Evolutionary conservation across 176 grass and related monocot genomes (phyloP), one percentile per base, ranked within the genome.

Genomic region (Phragmites australis): DNA sequence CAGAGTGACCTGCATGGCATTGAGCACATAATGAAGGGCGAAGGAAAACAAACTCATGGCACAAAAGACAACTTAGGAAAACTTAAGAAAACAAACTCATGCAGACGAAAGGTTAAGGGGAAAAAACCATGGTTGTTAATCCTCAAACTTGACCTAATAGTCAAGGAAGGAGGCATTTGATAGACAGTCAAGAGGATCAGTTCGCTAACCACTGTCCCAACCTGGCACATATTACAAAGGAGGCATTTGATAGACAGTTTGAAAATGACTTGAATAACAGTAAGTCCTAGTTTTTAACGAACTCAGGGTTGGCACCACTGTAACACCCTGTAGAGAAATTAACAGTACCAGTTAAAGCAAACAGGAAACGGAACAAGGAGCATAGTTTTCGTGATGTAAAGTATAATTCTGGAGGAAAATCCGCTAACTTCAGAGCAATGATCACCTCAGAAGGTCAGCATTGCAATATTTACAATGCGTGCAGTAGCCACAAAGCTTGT

Each of bases 391-490:
- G 12, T 23, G 6, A 34, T 46, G 26, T 23, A 46, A 45, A 64
- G 49, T 37, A n/a, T 29, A 19, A 52, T 68, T 80, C 42, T 18
- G 40, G 37, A 71, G 26, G 65, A 37, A 62, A 61, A 58, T 30
- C 11, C 21, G 3, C 82, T 84, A 76, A 85, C 76, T 48, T 89
- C 32, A 54, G 54, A 72, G 27, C 52, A 81, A 81, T 34, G 37
- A 23, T 18, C 9, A 6, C 32, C 57, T 55, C 27, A 13, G 57
- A 34, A 29, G 47, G 71, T 65, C 56, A 57, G 29, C 73, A 32
- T 57, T 56, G 67, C 74, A 67, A 49, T 83, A 88, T 85, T 25
- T 71, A 89, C 72, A 85, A 65, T 55, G 46, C 25, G 72, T n/a
- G 61, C 22, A 77, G 30, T 18, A 40, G 65, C 47, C 73, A 34